Conservation (phyloP, 2,329 filamentous ascomycete genomes). For the Alternaria solani region DNA sequence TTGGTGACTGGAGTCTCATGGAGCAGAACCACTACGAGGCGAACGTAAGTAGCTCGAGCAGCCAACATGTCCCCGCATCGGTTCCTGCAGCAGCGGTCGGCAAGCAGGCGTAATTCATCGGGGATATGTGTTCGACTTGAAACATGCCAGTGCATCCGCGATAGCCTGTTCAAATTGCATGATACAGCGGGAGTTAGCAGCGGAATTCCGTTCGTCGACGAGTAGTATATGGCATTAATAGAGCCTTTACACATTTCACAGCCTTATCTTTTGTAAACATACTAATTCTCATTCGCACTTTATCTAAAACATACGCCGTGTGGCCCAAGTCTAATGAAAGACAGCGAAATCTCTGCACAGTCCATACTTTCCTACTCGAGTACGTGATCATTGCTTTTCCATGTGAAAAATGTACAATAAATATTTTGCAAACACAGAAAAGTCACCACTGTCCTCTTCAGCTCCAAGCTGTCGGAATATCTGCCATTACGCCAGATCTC, state of each 20-base stretch:
- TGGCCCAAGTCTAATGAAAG: not conserved
- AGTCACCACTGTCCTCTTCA: not conserved
- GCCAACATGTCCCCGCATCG: constrained; percentile 21
- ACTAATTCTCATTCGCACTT: not conserved
- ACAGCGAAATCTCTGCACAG: not conserved
- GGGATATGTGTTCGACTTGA: not conserved
- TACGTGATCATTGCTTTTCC: not conserved
- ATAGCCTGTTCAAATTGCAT: not conserved
- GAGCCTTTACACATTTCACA: not conserved
- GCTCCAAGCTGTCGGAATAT: not conserved
- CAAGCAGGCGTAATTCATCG: constrained; percentile 17
- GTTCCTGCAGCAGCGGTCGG: not conserved
- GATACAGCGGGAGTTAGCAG: not conserved
- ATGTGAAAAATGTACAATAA: not conserved
- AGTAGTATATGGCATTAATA: not conserved
- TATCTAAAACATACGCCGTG: not conserved
- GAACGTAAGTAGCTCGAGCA: constrained; percentile 34
- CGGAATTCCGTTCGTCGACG: not conserved
- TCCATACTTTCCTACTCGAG: not conserved
- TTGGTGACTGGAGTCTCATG: constrained; percentile 60
- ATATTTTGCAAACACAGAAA: not conserved
- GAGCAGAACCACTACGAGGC: constrained; percentile 37
- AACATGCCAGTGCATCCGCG: not conserved
- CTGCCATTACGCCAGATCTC: not conserved
- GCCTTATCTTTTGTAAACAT: not conserved